phyloP scores from a whole-genome alignment of 2,329 filamentous ascomycete genomes.

The Graphilbum sp. region DNA sequence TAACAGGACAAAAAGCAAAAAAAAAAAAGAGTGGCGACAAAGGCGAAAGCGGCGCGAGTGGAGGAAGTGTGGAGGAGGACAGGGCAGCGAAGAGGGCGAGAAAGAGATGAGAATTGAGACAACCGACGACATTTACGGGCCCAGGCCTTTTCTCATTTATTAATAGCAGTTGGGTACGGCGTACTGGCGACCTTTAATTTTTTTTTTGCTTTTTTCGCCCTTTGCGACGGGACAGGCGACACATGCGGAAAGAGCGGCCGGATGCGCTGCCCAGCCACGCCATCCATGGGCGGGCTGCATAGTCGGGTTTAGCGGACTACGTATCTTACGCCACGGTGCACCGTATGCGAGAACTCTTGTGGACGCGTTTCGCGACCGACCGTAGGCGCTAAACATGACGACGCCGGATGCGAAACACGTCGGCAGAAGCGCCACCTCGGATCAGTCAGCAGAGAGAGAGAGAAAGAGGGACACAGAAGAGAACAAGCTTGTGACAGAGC shows the following conservation, averaged over 20 bases:
- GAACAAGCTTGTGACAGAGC: too few species aligned
- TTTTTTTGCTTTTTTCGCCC: too few species aligned
- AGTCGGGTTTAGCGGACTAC: too few species aligned
- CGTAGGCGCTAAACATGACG: slow-evolving; percentile 3
- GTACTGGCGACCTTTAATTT: not conserved
- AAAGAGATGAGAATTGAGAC: not conserved
- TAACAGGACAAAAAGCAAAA: not conserved
- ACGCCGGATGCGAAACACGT: not conserved
- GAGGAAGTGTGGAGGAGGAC: not conserved
- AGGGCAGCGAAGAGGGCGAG: not conserved
- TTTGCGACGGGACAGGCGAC: too few species aligned
- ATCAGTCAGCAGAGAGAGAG: too few species aligned
- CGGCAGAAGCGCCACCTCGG: too few species aligned
- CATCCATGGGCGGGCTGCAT: slow-evolving; percentile 1
- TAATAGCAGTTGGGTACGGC: not conserved
- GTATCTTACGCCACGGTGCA: too few species aligned
- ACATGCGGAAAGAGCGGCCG: slow-evolving; percentile 8
- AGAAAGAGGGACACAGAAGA: too few species aligned
- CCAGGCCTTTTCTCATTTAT: not conserved
- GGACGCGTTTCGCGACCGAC: slow-evolving; percentile 8
- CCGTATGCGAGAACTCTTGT: too few species aligned
- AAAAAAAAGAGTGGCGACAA: not conserved
- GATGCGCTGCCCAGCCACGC: slow-evolving; percentile 4
- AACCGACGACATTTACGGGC: not conserved
- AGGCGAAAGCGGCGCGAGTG: too few species aligned